Base-by-base conservation (phyloP, 2,329 filamentous ascomycete genomes). In the Ciborinia camelliae region DNA sequence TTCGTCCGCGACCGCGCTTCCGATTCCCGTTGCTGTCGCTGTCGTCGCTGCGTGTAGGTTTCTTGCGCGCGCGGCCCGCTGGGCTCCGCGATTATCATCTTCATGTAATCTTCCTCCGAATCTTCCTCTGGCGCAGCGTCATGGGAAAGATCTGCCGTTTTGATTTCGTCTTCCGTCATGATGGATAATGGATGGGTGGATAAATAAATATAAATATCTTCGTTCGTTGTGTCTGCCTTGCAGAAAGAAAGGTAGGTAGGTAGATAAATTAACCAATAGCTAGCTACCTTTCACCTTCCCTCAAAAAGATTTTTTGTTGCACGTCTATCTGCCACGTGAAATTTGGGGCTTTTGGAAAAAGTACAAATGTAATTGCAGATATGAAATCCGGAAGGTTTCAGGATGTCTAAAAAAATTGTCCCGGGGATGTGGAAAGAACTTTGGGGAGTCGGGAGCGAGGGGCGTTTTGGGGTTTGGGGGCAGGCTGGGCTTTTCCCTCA, bases 31-130 rank as follows among this genome's bases (percentile, higher is more conserved):
- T 81, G 66, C 48, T 72, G 72, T 45, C 75, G 74, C 15, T 70
- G 69, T 10, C 73, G 73, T 1, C 82, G 82, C 73, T 90, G 86
- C 1, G 87, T 80, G 28, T 86, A 85, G 14, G 86, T 87, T 75
- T 90, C 87, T 68, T 82, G 83, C 64, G 79, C 76, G 39, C 74
- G 73, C 9, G 77, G 73, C 35, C 75, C 74, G 23, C 77, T 76
- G 0, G 85, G 82, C 64, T 96, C 90, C 23, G 85, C 82, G 75
- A 99, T 93, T 18, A 88, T 83, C 94, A 99, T 98, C 72, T 89
- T 92, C 90, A 99, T 96, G 81, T 99, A 98, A 77, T 99, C 95
- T 69, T 97, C 91, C 8, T 91, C 90, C 3, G 82, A 81, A 0
- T 73, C 75, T 7, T 64, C 58, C 14, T 50, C 52, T 6, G 30